phyloP scores from a whole-genome alignment of 2,329 filamentous ascomycete species.

The Diaporthe humulicola region DNA sequence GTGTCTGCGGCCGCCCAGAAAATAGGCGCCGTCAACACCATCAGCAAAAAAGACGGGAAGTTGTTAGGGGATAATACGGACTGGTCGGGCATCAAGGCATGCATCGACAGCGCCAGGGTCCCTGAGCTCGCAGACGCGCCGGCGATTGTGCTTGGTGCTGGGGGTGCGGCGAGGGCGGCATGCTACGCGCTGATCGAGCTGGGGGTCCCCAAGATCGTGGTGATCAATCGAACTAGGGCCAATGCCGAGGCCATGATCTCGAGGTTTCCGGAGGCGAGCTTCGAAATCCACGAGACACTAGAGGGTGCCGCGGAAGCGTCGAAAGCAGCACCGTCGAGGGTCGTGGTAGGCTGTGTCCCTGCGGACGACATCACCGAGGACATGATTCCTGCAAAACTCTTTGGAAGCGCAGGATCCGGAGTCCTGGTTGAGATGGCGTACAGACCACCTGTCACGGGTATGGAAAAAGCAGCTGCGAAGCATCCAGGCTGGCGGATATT shows the following conservation, averaged over 20 bases:
- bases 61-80: neutral
- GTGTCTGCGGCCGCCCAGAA: neutral
- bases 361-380: slow-evolving; percentile 14
- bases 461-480: slow-evolving; percentile 11
- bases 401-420: neutral
- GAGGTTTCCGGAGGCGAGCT: neutral
- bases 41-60: neutral
- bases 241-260: slow-evolving; percentile 9
- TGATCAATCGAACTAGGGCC: slow-evolving; percentile 18
- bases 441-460: neutral
- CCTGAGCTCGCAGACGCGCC: neutral
- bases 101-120: neutral
- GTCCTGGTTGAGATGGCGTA: slow-evolving; percentile 11
- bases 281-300: neutral
- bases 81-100: slow-evolving; percentile 8
- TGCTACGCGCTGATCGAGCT: slow-evolving; percentile 9
- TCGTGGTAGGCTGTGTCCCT: slow-evolving; percentile 7
- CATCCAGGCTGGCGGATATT: neutral
- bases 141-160: neutral
- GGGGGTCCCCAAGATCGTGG: neutral
- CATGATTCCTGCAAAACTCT: neutral
- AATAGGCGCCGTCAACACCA: slow-evolving; percentile 18
- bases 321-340: neutral
- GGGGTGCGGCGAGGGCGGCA: slow-evolving; percentile 15
- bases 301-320: neutral